phyloP scores from a whole-genome alignment of 2,329 filamentous ascomycete genomes.

The Aureobasidium namibiae region DNA sequence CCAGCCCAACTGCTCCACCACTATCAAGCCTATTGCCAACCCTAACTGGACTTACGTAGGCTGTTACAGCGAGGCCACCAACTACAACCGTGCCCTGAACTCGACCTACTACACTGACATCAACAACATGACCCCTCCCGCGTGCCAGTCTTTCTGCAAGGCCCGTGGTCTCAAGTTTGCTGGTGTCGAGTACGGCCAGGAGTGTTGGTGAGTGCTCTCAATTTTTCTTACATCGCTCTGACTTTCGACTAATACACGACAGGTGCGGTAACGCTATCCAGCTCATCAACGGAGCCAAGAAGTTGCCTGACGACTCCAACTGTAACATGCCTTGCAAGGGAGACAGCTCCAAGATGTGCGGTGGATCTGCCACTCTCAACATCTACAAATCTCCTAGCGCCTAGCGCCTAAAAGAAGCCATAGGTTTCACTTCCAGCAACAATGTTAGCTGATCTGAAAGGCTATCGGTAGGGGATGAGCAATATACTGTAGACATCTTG shows the following conservation, averaged over 20 bases:
- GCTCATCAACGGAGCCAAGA: neutral
- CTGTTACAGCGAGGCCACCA: slow-evolving; percentile 8
- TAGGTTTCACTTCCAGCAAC: too few species aligned
- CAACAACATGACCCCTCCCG: neutral
- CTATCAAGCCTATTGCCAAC: neutral
- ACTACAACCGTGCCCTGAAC: slow-evolving; percentile 8
- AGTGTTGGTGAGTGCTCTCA: neutral
- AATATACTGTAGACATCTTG: neutral
- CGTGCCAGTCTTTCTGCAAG: slow-evolving; percentile 5
- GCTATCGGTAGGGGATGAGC: too few species aligned
- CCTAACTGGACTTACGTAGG: neutral
- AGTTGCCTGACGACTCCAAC: neutral
- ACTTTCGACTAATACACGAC: neutral
- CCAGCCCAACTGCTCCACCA: neutral
- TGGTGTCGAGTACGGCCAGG: neutral
- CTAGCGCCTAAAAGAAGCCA: too few species aligned
- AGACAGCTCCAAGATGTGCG: neutral
- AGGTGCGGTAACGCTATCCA: slow-evolving; percentile 5
- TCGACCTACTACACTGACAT: neutral
- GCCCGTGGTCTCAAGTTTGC: neutral
- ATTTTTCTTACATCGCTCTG: too few species aligned
- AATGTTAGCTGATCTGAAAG: too few species aligned
- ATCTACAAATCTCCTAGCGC: slow-evolving; percentile 1
- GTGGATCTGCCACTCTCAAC: slow-evolving; percentile 6
- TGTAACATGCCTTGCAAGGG: neutral